phyloP scores from a whole-genome alignment of 2,329 filamentous ascomycete species.

The Alternaria dauci region DNA sequence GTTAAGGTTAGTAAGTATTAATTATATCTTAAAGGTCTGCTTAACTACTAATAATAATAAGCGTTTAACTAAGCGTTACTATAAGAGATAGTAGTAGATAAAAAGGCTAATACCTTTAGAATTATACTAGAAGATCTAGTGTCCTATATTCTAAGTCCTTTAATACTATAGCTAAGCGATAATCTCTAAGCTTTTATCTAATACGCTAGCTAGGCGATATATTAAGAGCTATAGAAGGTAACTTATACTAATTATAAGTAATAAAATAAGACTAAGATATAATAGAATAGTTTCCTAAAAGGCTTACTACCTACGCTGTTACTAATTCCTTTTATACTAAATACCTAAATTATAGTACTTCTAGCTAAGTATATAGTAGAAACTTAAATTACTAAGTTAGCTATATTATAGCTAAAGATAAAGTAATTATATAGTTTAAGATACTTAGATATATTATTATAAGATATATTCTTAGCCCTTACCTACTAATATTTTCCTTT shows the following conservation, averaged over 20 bases:
- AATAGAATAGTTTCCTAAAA: slow-evolving; percentile 14
- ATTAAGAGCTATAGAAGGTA: slow-evolving; percentile 19
- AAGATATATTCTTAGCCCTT: slow-evolving; percentile 5
- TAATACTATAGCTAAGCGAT: slow-evolving; percentile 5
- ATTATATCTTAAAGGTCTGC: background rate
- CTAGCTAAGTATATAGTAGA: slow-evolving; percentile 8
- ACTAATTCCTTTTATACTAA: slow-evolving; percentile 18
- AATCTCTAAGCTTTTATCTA: slow-evolving; percentile 12
- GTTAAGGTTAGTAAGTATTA: slow-evolving; percentile 22
- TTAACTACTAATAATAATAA: slow-evolving; percentile 10
- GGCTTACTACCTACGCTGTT: background rate
- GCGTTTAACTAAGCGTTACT: slow-evolving; percentile 4
- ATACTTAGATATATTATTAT: background rate
- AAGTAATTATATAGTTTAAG: slow-evolving; percentile 5
- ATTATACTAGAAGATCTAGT: slow-evolving; percentile 10
- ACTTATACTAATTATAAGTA: slow-evolving; percentile 2
- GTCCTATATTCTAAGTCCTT: background rate
- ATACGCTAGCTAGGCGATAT: slow-evolving; percentile 8
- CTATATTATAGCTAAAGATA: background rate
- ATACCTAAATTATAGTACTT: slow-evolving; percentile 17
- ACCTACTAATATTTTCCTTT: background rate
- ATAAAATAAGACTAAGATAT: slow-evolving; percentile 5
- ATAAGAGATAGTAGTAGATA: background rate
- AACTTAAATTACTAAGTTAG: slow-evolving; percentile 12
- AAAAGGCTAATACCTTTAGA: slow-evolving; percentile 5